Percentiles rank a stretch among this genome's conserved stretches.
Conservation (phyloP, 441 rosid species). For the Hura crepitans region DNA sequence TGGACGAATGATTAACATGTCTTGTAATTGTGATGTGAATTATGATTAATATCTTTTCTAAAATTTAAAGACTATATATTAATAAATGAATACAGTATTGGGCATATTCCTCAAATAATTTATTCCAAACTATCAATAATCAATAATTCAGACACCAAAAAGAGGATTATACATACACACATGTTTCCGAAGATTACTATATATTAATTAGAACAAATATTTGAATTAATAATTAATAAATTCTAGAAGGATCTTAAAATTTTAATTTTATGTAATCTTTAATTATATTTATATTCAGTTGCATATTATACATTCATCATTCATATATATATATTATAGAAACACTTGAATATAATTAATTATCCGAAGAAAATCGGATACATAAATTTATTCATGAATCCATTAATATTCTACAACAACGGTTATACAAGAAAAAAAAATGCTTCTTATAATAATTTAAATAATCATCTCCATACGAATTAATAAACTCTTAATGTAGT, state of each 20-base stretch:
- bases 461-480: no score
- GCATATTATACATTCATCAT: no score
- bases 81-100: not conserved
- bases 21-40: not conserved
- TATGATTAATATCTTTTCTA: not conserved
- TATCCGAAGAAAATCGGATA: no score
- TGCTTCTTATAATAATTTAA: no score
- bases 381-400: no score
- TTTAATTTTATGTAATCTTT: no score
- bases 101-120: constrained; percentile 7
- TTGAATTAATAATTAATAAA: not conserved
- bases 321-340: no score
- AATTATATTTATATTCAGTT: no score
- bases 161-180: not conserved
- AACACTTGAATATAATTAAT: no score
- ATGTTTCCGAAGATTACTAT: not conserved
- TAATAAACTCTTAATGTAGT: no score
- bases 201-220: not conserved
- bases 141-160: not conserved
- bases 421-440: no score
- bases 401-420: no score
- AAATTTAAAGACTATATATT: not conserved
- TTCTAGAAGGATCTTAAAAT: not conserved
- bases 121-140: not conserved
- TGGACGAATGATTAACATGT: constrained; percentile 10